Conservation (phyloP, 2,329 filamentous ascomycete genomes). For the Fusarium verticillioides region DNA sequence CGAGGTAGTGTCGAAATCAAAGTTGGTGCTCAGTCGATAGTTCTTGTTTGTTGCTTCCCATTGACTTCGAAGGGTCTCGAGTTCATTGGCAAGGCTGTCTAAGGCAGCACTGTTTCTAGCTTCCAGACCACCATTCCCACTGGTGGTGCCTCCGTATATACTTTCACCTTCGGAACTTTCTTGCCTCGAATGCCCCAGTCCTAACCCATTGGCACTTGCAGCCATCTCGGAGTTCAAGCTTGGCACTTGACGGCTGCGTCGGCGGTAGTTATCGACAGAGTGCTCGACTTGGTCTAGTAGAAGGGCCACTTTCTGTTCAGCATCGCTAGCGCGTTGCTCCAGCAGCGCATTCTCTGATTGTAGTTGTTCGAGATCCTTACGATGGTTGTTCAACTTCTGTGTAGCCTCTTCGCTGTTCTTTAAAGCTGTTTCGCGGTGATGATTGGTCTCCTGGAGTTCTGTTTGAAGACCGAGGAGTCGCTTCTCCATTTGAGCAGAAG, state of each 20-base stretch:
- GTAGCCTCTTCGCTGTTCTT: slow-evolving; percentile 64
- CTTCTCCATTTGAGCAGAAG: slow-evolving; percentile 74
- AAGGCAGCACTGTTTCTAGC: slow-evolving; percentile 74
- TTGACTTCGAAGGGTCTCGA: slow-evolving; percentile 88
- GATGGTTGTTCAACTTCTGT: slow-evolving; percentile 68
- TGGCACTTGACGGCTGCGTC: slow-evolving; percentile 71
- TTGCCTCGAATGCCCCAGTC: slow-evolving; percentile 59
- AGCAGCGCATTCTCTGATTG: slow-evolving; percentile 84
- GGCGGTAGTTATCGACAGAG: slow-evolving; percentile 93
- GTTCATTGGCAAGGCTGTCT: slow-evolving; percentile 90
- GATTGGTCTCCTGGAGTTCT: slow-evolving; percentile 73
- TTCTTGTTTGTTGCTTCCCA: slow-evolving; percentile 98
- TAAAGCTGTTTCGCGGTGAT: slow-evolving; percentile 76
- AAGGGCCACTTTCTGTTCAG: slow-evolving; percentile 91
- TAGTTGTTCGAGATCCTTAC: slow-evolving; percentile 80
- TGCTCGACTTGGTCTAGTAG: slow-evolving; percentile 94
- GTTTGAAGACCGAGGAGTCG: slow-evolving; percentile 75
- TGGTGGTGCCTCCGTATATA: slow-evolving; percentile 64
- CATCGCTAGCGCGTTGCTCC: slow-evolving; percentile 86
- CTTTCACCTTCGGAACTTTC: slow-evolving; percentile 71
- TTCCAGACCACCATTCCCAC: slow-evolving; percentile 48
- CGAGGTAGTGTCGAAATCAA: slow-evolving; percentile 77
- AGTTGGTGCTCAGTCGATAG: slow-evolving; percentile 88
- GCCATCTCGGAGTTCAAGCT: slow-evolving; percentile 62
- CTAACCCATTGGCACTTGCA: slow-evolving; percentile 50